Base-by-base conservation (phyloP, 352 stramenopile species). In the Blastocystis sp. region DNA sequence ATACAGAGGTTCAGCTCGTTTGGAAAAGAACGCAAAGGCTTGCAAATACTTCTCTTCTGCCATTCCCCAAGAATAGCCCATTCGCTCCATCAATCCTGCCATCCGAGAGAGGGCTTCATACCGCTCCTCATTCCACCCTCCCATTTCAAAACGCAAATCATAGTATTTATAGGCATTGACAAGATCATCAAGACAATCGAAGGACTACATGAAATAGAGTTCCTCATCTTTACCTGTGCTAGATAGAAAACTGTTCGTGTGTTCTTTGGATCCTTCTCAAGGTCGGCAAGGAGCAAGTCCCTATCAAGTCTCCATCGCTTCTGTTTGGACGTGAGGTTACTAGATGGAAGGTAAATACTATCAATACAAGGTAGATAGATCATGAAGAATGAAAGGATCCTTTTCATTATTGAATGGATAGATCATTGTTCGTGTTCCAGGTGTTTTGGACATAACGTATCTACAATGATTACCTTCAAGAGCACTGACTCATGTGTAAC, bases 121-220 rank as follows among this genome's bases (percentile, higher is more conserved):
- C 0, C 73, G 73, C 42, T 84, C 73, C 53, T 84, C 73, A 44
- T 51, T 53, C 73, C 73, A 84, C 0, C 73, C 73, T 37, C 73
- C 73, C 73, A 84, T 84, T 51, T 84, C 73, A 44, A 53, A 84
- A 35, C 73, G 44, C 15, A 84, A 35, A 30, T 69, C 35, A 57
- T 84, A 84, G 73, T 84, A 84, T 1, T 84, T 84, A 51, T 84
- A 84, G 33, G 73, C 73, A 24, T 84, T 66, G 9, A 48, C 22
- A 42, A 84, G 53, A 53, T 84, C 73, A 30, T 84, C 54, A 5
- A 84, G 53, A 44, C 73, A 84, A 44, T 84, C 73, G 30, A 69
- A 84, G 5, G 73, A 84, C 73, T 84, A 84, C 19, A 22, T 19
- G 4, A 22, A 44, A 69, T 3, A 51, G 17, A 30, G 11, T 7